These are phyloP conservation scores for Mycena galericulata DNA, from an alignment of 768 basidiomycete species.

Conservation along the genomic window DNA sequence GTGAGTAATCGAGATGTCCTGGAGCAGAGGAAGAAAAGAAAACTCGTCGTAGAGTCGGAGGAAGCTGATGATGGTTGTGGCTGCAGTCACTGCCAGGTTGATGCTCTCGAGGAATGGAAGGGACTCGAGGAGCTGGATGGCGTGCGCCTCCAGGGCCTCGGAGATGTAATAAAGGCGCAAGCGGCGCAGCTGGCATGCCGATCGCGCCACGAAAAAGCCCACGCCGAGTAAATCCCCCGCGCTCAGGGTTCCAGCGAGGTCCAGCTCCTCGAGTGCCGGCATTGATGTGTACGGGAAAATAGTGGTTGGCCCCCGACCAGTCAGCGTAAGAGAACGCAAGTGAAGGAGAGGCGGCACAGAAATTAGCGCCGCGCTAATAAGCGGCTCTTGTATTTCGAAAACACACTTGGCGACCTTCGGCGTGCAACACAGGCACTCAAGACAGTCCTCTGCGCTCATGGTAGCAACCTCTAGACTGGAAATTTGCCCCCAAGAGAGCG, in stretches of 20 bases:
- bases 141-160: neutral
- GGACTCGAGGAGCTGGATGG: conserved; percentile 11
- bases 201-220: neutral
- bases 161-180: conserved; percentile 17
- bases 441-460: neutral
- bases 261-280: conserved; percentile 9
- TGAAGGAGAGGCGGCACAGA: neutral
- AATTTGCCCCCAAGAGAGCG: conserved; percentile 13
- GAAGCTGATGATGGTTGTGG: neutral
- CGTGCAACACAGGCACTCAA: neutral
- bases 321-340: neutral
- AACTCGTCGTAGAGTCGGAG: neutral
- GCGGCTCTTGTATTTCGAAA: neutral
- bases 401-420: neutral
- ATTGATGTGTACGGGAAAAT: neutral
- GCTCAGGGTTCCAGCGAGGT: conserved; percentile 1
- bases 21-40: conserved; percentile 3
- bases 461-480: neutral
- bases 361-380: neutral
- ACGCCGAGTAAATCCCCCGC: neutral
- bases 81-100: conserved; percentile 14
- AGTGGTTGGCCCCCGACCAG: neutral
- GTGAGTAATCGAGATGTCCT: conserved; percentile 4
- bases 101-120: conserved; percentile 3
- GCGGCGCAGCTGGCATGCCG: conserved; percentile 11